Evolutionary conservation across 1,139 yeast genomes (phyloP).

Genomic region (Suhomyces maxii): DNA sequence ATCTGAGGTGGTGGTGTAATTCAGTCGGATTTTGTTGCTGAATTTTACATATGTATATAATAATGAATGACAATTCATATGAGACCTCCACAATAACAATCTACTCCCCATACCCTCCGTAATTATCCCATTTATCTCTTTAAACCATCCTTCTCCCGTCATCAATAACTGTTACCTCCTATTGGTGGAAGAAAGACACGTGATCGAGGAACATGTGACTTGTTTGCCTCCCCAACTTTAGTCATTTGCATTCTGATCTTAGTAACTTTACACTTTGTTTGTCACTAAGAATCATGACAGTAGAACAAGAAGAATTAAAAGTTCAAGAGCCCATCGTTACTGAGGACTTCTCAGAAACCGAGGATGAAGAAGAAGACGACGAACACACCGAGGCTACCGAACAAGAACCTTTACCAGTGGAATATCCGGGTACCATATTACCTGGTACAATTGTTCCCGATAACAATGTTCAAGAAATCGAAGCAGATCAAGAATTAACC

Average conservation of each 20-base stretch:
- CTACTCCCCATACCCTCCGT: too few relatives aligned
- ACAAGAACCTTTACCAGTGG: constrained; percentile 37
- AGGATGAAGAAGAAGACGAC: constrained; percentile 24
- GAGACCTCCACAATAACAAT: not conserved
- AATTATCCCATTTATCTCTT: not conserved
- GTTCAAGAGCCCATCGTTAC: not conserved
- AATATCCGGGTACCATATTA: constrained; percentile 50
- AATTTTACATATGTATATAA: constrained; percentile 11
- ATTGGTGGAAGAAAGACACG: not conserved
- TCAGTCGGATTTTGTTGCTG: too few relatives aligned
- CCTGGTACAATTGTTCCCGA: constrained; percentile 59
- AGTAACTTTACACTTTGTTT: too few relatives aligned
- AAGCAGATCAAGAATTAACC: constrained; percentile 60
- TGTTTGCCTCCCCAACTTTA: not conserved
- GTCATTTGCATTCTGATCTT: not conserved
- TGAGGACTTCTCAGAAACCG: constrained; percentile 14
- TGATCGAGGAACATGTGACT: not conserved
- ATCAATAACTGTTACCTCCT: not conserved
- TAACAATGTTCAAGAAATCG: constrained; percentile 43
- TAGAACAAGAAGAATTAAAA: not conserved
- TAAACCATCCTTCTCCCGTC: not conserved
- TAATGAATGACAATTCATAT: constrained; percentile 4
- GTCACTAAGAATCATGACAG: not conserved
- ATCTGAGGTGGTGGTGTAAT: too few relatives aligned
- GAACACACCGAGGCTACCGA: constrained; percentile 26